Conservation (phyloP, 176 grass and related monocot species). For the Zea luxurians region DNA sequence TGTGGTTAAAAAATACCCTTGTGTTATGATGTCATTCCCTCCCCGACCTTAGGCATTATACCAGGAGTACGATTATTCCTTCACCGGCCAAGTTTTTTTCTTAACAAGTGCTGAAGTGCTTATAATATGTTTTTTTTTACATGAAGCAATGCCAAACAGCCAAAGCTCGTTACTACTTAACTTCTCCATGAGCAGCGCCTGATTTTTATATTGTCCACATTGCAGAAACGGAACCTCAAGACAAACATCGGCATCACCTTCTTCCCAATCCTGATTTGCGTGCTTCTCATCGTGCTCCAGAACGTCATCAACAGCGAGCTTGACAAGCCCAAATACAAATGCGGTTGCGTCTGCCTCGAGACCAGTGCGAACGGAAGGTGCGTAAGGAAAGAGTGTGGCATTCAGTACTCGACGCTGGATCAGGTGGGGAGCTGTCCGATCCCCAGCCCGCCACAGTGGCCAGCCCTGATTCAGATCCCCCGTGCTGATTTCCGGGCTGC, state of each 20-base stretch:
- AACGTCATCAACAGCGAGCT: slow-evolving; percentile 61
- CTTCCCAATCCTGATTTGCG: slow-evolving; percentile 73
- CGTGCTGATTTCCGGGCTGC: slow-evolving; percentile 51
- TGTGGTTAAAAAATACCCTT: too few species aligned
- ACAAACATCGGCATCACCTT: slow-evolving; percentile 70
- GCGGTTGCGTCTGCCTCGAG: slow-evolving; percentile 53
- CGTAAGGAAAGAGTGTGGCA: slow-evolving; percentile 50
- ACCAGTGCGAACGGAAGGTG: slow-evolving; percentile 37
- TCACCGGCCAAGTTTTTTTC: neutral
- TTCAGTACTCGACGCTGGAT: slow-evolving; percentile 68
- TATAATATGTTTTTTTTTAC: neutral
- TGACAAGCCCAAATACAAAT: slow-evolving; percentile 64
- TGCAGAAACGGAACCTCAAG: slow-evolving; percentile 80
- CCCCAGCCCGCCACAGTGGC: slow-evolving; percentile 55
- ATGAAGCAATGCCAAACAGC: neutral
- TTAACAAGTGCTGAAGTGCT: neutral
- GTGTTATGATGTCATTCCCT: too few species aligned
- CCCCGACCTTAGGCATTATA: too few species aligned
- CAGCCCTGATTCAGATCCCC: slow-evolving; percentile 70
- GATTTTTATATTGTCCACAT: neutral
- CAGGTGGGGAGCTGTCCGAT: slow-evolving; percentile 64
- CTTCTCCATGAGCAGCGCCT: neutral
- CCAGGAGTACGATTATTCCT: too few species aligned
- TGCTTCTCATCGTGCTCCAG: slow-evolving; percentile 64
- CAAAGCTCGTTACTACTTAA: neutral